Base-by-base conservation (phyloP, 2,329 filamentous ascomycete species). In the Cordyceps farinosa region DNA sequence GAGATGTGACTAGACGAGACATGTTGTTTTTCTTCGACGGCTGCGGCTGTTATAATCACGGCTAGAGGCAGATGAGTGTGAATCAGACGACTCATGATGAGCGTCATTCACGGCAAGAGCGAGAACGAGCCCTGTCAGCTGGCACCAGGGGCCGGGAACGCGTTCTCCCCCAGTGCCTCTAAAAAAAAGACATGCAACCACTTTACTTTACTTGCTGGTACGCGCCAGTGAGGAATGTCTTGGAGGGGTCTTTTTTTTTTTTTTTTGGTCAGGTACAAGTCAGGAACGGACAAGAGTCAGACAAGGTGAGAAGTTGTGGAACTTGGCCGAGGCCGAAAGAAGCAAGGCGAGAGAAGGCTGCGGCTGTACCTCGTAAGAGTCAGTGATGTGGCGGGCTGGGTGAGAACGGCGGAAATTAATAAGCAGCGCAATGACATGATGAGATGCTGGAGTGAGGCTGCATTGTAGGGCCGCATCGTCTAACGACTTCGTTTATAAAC, bases 271-370 rank as follows among this genome's bases (percentile, higher is more conserved):
- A 61, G 59, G 59, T 48, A 61, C 59, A 61, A 48, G 59, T 47
- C 59, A 61, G 51, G 59, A 54, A 61, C 59, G 50, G 51, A 45
- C 38, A 44, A 61, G 34, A 51, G 42, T 61, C 59, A 55, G 59
- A 61, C 50, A 54, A 5, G 13, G 22, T 22, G 22, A 22, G 22
- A 22, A 22, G 22, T 22, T 22, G 59, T 61, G 59, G 59, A 45
- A 61, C 58, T 53, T 53, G 59, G 48, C 58, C 57, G 50, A 61
- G 36, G 48, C 48, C 50, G 36, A 44, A 52, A 61, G 51, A 47
- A 54, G 51, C 38, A 61, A 61, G 11, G 17, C 38, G 29, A 53
- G 50, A 27, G 22, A 38, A 40, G 47, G 56, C 34, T 40, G 55
- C 32, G 30, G 55, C 55, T 52, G 13, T 17, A 17, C 3, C 40